Base-by-base conservation (phyloP, 345 rosid genomes). In the Eucalyptus cloeziana region DNA sequence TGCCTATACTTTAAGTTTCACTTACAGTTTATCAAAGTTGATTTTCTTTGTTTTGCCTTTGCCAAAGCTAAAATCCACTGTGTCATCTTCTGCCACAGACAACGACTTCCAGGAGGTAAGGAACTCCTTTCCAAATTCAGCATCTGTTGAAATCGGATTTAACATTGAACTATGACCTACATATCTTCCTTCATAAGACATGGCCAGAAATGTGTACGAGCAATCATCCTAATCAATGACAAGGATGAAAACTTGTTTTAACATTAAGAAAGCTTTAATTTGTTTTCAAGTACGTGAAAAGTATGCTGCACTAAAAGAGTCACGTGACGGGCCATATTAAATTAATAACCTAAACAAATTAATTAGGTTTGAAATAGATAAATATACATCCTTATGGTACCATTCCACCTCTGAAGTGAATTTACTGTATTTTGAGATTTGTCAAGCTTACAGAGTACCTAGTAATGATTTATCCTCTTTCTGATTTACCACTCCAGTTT, bases 1-100 rank as follows among this genome's bases (percentile, higher is more conserved):
- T 60, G n/a, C 67, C 14, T 13, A 60, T 60, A 11, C 67, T 60
- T 60, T 24, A 60, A 1, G 67, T n/a, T 86, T 87, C 71, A 22
- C 99, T 95, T 94, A 97, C 99, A 98, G 87, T 88, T 94, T 96
- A 33, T 90, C 97, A 90, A 96, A 91, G 90, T 93, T 93, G 91
- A 95, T 93, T 89, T 91, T 86, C 91, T 95, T 95, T 85, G 94
- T 93, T 90, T 92, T 93, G 76, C 95, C 95, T 87, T 85, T 95
- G 64, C 95, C 89, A 90, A 95, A 93, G 94, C 86, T 91, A 90
- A 97, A 96, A 92, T 98, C 97, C 94, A 96, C 91, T 47, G 93
- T 88, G 60, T 95, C 96, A 91, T 95, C 94, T 60, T 90, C 94
- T 67, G 93, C 87, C 85, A 90, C 90, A 33, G 98, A 91, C 93